phyloP scores from a whole-genome alignment of 768 basidiomycete genomes.

The Harrya chromipes region DNA sequence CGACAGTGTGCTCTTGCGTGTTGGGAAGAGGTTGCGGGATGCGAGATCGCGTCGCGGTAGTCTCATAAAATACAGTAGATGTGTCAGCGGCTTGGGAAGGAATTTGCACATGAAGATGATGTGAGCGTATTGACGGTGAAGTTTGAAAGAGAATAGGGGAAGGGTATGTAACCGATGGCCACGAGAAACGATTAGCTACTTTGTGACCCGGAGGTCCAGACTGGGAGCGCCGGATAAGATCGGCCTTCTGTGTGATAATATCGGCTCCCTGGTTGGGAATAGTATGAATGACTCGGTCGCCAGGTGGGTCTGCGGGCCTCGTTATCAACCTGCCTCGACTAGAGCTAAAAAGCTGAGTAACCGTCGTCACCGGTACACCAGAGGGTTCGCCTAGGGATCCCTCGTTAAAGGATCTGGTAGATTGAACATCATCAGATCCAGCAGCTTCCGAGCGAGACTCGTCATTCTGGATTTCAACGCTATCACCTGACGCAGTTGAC shows the following conservation, averaged over 20 bases:
- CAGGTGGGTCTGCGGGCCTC: conserved; percentile 7
- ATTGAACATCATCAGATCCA: conserved; percentile 68
- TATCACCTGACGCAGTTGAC: conserved; percentile 56
- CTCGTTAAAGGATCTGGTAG: conserved; percentile 64
- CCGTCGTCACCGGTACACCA: conserved; percentile 10
- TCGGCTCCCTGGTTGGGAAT: conserved; percentile 6
- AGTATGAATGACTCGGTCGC: conserved; percentile 2
- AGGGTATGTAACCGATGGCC: conserved; percentile 43
- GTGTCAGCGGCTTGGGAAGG: conserved; percentile 37
- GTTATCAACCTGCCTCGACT: conserved; percentile 27
- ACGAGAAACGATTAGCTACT: conserved; percentile 35
- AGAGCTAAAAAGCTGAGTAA: conserved; percentile 10
- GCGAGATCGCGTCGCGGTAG: conserved; percentile 37
- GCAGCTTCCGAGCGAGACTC: conserved; percentile 56
- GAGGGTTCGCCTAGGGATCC: conserved; percentile 30
- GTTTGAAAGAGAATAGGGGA: conserved; percentile 52
- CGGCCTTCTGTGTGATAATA: conserved; percentile 32
- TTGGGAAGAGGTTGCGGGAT: conserved; percentile 17
- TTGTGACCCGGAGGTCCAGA: conserved; percentile 42
- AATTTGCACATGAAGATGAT: conserved; percentile 29
- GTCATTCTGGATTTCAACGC: conserved; percentile 60
- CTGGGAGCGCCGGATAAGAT: conserved; percentile 41
- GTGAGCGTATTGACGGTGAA: conserved; percentile 27
- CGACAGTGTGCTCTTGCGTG: conserved; percentile 20
- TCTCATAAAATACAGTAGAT: conserved; percentile 69